These are phyloP conservation scores for Knoxdaviesia proteae DNA, from an alignment of 2,329 filamentous ascomycete genomes.

Conservation along the genomic window DNA sequence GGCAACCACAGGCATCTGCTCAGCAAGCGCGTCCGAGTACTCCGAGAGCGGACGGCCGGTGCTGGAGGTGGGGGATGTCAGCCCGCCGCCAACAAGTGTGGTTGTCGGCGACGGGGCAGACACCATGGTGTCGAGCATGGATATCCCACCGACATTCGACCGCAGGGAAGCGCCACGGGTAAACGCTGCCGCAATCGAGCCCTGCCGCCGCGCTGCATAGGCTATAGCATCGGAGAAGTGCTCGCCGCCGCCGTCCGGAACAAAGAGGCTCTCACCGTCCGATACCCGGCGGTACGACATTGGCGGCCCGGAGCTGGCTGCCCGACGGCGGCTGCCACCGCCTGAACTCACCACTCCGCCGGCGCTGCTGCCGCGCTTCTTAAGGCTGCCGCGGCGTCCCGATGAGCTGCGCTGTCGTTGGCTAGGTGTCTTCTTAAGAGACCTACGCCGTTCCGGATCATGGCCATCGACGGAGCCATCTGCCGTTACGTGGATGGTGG, in stretches of 20 bases:
- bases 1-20: conserved; percentile 17
- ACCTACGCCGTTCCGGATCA: too few species aligned
- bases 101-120: too few species aligned
- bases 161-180: conserved; percentile 11
- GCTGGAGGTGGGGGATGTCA: too few species aligned
- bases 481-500: conserved; percentile 3
- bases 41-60: too few species aligned
- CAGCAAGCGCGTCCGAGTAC: conserved; percentile 13
- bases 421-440: neutral
- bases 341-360: conserved; percentile 23
- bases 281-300: conserved; percentile 19
- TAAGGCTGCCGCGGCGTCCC: conserved; percentile 4
- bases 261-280: conserved; percentile 30
- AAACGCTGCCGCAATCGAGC: conserved; percentile 19
- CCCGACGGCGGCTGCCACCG: conserved; percentile 24
- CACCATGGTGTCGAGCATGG: too few species aligned
- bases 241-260: conserved; percentile 18
- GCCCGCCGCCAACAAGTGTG: too few species aligned
- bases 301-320: conserved; percentile 19
- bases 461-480: neutral
- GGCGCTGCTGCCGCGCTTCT: conserved; percentile 10
- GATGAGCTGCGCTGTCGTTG: conserved; percentile 2
- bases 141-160: too few species aligned
- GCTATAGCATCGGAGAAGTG: conserved; percentile 22
- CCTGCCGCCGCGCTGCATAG: conserved; percentile 18